Base-by-base conservation (phyloP, 495 filamentous ascomycete genomes). In the Opeltia flavorubescens region DNA sequence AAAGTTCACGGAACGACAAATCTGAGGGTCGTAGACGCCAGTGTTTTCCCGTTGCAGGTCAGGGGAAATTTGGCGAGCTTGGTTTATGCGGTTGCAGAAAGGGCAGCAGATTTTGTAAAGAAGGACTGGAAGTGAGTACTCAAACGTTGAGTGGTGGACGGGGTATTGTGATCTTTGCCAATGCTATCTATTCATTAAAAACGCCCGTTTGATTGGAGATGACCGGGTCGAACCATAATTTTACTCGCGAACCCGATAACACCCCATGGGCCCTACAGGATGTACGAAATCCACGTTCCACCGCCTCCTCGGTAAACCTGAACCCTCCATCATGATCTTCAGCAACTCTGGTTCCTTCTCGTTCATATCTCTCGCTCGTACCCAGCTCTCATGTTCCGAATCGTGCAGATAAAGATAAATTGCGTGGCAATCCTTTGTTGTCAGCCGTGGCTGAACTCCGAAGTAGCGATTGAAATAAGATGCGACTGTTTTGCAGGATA, bases 41-140 rank as follows among this genome's bases (percentile, higher is more conserved):
- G 69, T 26, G 57, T 80, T n/a, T 58, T 79, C 20, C 78, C 77
- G 4, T 51, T 80, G 40, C 64, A 76, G 29, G 62, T 76, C 4
- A 63, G 64, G 17, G 68, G 67, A 0, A 74, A 80, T 59, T 58
- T 73, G 31, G 66, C 65, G 28, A 59, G 66, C 6, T 69, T 68
- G 1, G 58, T 78, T 5, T 80, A 80, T 55, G 76, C 73, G 0
- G 56, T 83, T 49, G 76, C 75, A 1, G 77, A 81, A 52, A 70
- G 66, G 58, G 74, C 67, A 42, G 56, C 65, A n/a, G 64, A 66
- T 41, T 30, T 63, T n/a, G 62, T 68, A 43, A 63, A 60, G 49
- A n/a, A n/a, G n/a, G n/a, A n/a, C n/a, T n/a, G n/a, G n/a, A n/a
- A n/a, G n/a, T n/a, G n/a, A n/a, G n/a, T n/a, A n/a, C n/a, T n/a